Conservation (phyloP, 2,329 filamentous ascomycete genomes). For the Pezizomycotina sp. region DNA sequence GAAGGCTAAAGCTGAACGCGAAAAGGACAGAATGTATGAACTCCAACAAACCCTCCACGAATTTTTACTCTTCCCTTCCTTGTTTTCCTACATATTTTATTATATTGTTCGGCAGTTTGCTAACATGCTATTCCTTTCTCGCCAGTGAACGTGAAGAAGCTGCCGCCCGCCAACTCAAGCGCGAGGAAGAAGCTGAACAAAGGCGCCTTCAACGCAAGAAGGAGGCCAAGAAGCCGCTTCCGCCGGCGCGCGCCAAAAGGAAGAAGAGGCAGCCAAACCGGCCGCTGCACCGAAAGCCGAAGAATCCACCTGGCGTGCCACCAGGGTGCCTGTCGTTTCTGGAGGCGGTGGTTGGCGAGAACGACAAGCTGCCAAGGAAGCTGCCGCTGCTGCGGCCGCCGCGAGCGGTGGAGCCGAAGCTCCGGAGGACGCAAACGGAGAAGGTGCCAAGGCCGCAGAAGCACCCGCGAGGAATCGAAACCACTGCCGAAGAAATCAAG, state of each 20-base stretch:
- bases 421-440: slow-evolving; percentile 11
- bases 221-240: slow-evolving; percentile 10
- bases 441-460: slow-evolving; percentile 1
- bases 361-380: slow-evolving; percentile 21
- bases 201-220: slow-evolving; percentile 33
- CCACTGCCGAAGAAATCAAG: slow-evolving; percentile 2
- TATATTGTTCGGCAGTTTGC: slow-evolving; percentile 5
- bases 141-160: slow-evolving; percentile 45
- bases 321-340: slow-evolving; percentile 14
- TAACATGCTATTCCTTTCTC: slow-evolving; percentile 27
- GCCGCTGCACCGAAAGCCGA: slow-evolving; percentile 11
- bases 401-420: slow-evolving; percentile 4
- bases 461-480: slow-evolving; percentile 1
- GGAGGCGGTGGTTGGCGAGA: slow-evolving; percentile 23
- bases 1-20: slow-evolving; percentile 48
- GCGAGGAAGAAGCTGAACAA: slow-evolving; percentile 69
- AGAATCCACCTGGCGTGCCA: slow-evolving; percentile 11
- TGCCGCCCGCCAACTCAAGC: slow-evolving; percentile 45
- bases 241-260: slow-evolving; percentile 6
- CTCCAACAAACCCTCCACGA: slow-evolving; percentile 6
- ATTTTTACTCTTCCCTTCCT: not conserved
- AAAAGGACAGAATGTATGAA: slow-evolving; percentile 43
- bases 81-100: slow-evolving; percentile 3
- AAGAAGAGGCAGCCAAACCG: too few species aligned
- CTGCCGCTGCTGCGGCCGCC: slow-evolving; percentile 13